Evolutionary conservation across 2,329 filamentous ascomycete genomes (phyloP).

Genomic region (Botrytis tulipae): DNA sequence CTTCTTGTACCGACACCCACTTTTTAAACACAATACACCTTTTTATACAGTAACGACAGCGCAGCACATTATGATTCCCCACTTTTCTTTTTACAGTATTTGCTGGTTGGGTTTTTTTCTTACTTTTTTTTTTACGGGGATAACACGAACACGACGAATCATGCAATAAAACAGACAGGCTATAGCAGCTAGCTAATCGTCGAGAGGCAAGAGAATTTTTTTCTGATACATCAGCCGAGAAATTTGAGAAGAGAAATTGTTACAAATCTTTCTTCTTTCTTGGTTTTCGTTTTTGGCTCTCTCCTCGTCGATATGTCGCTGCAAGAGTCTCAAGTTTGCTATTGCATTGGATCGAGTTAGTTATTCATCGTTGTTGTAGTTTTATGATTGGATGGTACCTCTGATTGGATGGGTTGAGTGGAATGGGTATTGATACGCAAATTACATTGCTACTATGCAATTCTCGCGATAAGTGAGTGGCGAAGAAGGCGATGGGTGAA

Average conservation of each 20-base stretch:
- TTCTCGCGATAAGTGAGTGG: background rate
- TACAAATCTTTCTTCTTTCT: background rate
- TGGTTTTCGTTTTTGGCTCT: background rate
- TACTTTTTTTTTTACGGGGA: constrained; percentile 11
- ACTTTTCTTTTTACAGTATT: constrained; percentile 7
- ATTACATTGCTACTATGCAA: background rate
- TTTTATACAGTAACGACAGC: constrained; percentile 21
- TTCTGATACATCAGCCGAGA: background rate
- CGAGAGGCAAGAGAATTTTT: background rate
- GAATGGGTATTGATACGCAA: background rate
- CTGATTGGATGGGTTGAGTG: background rate
- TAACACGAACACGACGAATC: constrained; percentile 12
- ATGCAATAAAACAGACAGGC: constrained; percentile 4
- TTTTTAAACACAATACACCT: constrained; percentile 14
- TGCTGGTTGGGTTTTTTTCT: background rate
- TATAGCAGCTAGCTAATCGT: background rate
- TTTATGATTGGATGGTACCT: constrained; percentile 4
- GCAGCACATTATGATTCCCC: constrained; percentile 20
- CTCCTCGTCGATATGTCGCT: background rate
- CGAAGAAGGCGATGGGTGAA: background rate
- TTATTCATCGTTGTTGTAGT: constrained; percentile 18
- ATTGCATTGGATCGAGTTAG: constrained; percentile 1
- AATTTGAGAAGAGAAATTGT: background rate
- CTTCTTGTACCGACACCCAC: constrained; percentile 20
- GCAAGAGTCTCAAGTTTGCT: background rate